phyloP scores from a whole-genome alignment of 2,329 filamentous ascomycete species.

The Fusarium miscanthi region DNA sequence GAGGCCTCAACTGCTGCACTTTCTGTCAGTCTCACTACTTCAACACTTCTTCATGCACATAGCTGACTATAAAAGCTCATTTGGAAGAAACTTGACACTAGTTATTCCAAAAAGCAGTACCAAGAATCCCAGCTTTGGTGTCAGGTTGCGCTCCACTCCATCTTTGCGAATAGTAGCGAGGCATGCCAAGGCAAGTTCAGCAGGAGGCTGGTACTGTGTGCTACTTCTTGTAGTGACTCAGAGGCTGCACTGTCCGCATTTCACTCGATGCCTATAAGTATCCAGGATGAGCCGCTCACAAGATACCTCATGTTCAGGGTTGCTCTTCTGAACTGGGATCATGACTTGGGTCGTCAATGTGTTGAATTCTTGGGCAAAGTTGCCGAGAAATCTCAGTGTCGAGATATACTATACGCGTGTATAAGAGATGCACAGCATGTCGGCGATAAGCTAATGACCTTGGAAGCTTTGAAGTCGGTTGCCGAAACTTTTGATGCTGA shows the following conservation, averaged over 20 bases:
- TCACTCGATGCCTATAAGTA: conserved; percentile 66
- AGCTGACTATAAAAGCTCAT: conserved; percentile 67
- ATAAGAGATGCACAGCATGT: conserved; percentile 78
- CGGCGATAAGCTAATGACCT: conserved; percentile 69
- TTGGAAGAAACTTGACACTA: conserved; percentile 80
- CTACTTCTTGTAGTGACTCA: conserved; percentile 60
- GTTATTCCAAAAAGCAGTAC: conserved; percentile 64
- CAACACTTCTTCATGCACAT: not conserved
- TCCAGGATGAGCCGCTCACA: conserved; percentile 72
- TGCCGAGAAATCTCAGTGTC: conserved; percentile 58
- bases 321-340: conserved; percentile 69
- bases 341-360: conserved; percentile 69
- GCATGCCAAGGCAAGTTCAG: conserved; percentile 73
- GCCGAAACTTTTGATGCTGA: conserved; percentile 43
- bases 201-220: conserved; percentile 80
- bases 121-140: conserved; percentile 76
- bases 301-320: conserved; percentile 81
- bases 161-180: conserved; percentile 74
- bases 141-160: conserved; percentile 69
- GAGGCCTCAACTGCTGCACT: conserved; percentile 75
- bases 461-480: conserved; percentile 52
- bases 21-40: conserved; percentile 61
- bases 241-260: conserved; percentile 55
- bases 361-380: conserved; percentile 69
- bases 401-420: conserved; percentile 81